Evolutionary conservation across 192 early-diverging fungal species (phyloP).

Genomic region (Coemansia sp.): DNA sequence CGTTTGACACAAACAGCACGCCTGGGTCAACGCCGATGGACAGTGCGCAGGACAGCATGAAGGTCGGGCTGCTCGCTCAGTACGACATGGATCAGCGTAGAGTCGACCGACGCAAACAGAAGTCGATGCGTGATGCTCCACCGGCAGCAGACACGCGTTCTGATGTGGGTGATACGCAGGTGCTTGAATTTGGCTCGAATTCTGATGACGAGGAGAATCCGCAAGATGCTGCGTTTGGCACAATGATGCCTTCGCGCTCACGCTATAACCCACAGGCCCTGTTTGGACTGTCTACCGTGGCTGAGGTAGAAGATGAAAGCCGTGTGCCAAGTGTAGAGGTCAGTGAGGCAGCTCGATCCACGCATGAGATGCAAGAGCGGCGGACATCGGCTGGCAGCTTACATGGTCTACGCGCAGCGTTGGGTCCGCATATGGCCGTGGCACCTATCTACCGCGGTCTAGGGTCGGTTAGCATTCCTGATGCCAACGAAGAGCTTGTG

Average conservation of each 20-base stretch:
- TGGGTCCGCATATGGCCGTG: slow-evolving; percentile 6
- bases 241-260: slow-evolving; percentile 35
- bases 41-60: slow-evolving; percentile 38
- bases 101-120: slow-evolving; percentile 23
- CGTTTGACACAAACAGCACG: slow-evolving; percentile 39
- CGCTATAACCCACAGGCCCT: slow-evolving; percentile 29
- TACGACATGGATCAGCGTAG: slow-evolving; percentile 36
- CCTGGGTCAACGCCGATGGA: slow-evolving; percentile 39
- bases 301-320: slow-evolving; percentile 45
- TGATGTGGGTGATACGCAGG: neutral
- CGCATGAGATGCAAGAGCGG: slow-evolving; percentile 23
- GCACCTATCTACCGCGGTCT: slow-evolving; percentile 12
- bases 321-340: slow-evolving; percentile 29
- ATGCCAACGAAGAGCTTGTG: neutral
- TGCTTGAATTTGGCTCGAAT: neutral
- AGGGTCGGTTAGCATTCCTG: slow-evolving; percentile 16
- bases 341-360: slow-evolving; percentile 7
- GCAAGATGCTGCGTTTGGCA: slow-evolving; percentile 19
- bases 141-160: neutral
- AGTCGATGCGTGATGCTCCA: slow-evolving; percentile 9
- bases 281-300: slow-evolving; percentile 43
- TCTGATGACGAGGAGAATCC: slow-evolving; percentile 1
- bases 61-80: slow-evolving; percentile 45
- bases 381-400: neutral
- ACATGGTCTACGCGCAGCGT: slow-evolving; percentile 21